These are phyloP conservation scores for Podospora bellae-mahoneyi DNA, from an alignment of 495 filamentous ascomycete genomes.

Conservation along the genomic window DNA sequence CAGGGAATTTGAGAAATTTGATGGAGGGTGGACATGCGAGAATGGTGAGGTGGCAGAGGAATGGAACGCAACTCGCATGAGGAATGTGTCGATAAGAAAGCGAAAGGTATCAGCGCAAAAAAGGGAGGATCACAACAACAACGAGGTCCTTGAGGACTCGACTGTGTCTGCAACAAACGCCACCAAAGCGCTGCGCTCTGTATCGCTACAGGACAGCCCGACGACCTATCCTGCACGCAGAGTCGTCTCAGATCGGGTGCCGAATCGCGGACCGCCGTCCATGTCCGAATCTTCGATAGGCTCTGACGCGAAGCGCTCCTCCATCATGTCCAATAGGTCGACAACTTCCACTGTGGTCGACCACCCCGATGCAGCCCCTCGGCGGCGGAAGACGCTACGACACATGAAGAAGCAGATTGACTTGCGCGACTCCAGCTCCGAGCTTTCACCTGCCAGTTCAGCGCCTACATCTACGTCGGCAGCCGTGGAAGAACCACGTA, in stretches of 20 bases:
- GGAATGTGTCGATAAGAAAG: conserved; percentile 56
- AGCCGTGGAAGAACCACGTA: conserved; percentile 26
- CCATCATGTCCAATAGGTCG: conserved; percentile 57
- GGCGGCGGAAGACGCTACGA: conserved; percentile 57
- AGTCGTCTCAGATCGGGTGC: conserved; percentile 31
- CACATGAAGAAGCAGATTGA: conserved; percentile 61
- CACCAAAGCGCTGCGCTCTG: conserved; percentile 45
- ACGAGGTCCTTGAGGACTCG: conserved; percentile 48
- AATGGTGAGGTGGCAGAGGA: conserved; percentile 45
- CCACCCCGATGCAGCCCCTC: conserved; percentile 60
- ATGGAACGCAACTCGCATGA: conserved; percentile 54
- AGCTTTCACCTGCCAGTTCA: conserved; percentile 53
- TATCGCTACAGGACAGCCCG: conserved; percentile 47
- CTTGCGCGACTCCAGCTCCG: conserved; percentile 51
- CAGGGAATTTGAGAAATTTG: conserved; percentile 45
- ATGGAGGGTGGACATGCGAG: conserved; percentile 44
- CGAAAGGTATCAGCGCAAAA: conserved; percentile 37
- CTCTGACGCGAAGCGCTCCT: conserved; percentile 52
- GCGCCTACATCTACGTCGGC: conserved; percentile 34
- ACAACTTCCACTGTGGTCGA: conserved; percentile 66
- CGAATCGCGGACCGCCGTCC: conserved; percentile 29
- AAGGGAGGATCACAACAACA: conserved; percentile 25
- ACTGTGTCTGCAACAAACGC: conserved; percentile 48
- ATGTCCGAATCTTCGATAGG: conserved; percentile 44
- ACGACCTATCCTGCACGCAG: conserved; percentile 40